Base-by-base conservation (phyloP, 202 grass and related monocot species). In the Zoysia matrella region DNA sequence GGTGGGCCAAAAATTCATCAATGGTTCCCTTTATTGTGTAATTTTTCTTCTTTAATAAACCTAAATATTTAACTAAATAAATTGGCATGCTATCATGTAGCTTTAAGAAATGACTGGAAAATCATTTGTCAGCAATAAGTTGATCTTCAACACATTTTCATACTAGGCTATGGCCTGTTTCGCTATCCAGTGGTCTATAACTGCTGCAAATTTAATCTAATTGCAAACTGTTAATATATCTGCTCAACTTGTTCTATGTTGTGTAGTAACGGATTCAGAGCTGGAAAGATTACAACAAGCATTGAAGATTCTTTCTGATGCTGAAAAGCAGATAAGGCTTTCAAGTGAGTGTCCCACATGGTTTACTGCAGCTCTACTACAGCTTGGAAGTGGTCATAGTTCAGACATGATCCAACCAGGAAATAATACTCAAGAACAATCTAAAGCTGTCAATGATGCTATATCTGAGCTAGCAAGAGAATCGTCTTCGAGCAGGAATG, bases 251-350 rank as follows among this genome's bases (percentile, higher is more conserved):
- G 78, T 14, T 18, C 11, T 88, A 10, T 62, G 18, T 52, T 79
- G 15, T 77, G 58, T 78, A 97, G 94, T 97, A 89, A 97, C 84
- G 42, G 86, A 91, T 73, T 72, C 54, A 61, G 94, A 97, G 63
- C 69, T 97, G 64, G 94, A 97, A 84, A 93, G 86, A 74, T 55
- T 97, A 60, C 91, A 91, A 60, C 90, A 91, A 89, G 90, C 90
- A 71, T 55, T 97, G 67, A 97, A 91, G 82, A 89, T 97, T 89
- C 94, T 97, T 54, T 97, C 90, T 74, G 94, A 97, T 83, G 90
- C 94, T 43, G 90, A 93, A 87, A 97, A 89, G 47, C 94, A 97
- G 82, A 90, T 97, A 85, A 84, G 91, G 11, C 75, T 89, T 70
- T 97, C 94, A 76, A 88, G 82, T 76, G 94, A 97, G 63, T 86